phyloP scores from a whole-genome alignment of 305 asterid genomes.

The Petunia hybrid region DNA sequence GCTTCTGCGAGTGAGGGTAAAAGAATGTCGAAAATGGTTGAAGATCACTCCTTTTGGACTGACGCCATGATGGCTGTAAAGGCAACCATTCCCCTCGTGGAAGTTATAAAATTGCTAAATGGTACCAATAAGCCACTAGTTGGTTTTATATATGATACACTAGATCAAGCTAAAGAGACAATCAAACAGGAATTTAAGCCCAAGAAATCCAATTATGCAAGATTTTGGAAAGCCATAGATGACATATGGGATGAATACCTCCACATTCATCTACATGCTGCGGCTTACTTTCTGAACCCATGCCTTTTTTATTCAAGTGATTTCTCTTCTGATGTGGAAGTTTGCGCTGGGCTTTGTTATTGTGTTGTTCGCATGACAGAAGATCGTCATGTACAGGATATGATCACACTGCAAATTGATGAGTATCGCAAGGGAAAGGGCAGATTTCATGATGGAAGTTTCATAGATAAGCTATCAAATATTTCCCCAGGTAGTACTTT shows the following conservation, averaged over 20 bases:
- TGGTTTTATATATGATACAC: slow-evolving; percentile 61
- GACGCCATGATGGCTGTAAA: slow-evolving; percentile 45
- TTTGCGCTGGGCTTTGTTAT: slow-evolving; percentile 48
- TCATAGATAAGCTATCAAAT: slow-evolving; percentile 29
- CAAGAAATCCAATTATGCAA: slow-evolving; percentile 43
- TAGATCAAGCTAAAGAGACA: slow-evolving; percentile 70
- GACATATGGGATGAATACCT: slow-evolving; percentile 63
- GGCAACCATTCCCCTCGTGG: slow-evolving; percentile 65
- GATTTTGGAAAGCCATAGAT: slow-evolving; percentile 63
- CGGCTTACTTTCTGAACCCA: slow-evolving; percentile 71
- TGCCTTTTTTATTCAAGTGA: slow-evolving; percentile 46
- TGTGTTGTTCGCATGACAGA: slow-evolving; percentile 45
- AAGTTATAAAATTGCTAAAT: slow-evolving; percentile 49
- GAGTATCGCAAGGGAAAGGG: slow-evolving; percentile 45
- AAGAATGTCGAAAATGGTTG: slow-evolving; percentile 49
- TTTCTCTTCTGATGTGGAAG: slow-evolving; percentile 55
- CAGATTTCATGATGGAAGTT: slow-evolving; percentile 45
- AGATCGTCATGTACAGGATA: slow-evolving; percentile 39
- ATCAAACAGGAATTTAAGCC: slow-evolving; percentile 49
- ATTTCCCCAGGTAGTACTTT: slow-evolving; percentile 59
- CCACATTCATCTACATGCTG: slow-evolving; percentile 71
- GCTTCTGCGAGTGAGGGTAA: slow-evolving; percentile 47
- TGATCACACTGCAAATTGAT: slow-evolving; percentile 51
- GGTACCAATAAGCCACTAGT: slow-evolving; percentile 42
- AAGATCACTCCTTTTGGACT: slow-evolving; percentile 52